These are phyloP conservation scores for Crithidia thermophila DNA, from an alignment of 208 protist species.

Conservation along the genomic window DNA sequence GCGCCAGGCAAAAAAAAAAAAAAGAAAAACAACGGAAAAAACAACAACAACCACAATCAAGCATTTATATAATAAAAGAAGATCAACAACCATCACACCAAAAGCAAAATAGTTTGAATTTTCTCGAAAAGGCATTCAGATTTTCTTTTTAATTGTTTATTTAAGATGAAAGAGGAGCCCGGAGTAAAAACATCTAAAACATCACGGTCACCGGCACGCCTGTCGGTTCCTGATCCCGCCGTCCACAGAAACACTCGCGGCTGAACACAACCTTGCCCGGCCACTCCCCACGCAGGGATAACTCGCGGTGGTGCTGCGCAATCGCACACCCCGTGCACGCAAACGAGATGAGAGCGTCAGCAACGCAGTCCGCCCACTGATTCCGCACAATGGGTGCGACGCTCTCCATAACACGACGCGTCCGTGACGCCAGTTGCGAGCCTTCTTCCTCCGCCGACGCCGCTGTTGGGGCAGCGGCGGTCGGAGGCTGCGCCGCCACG, in stretches of 20 bases:
- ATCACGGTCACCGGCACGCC: not conserved
- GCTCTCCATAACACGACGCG: too few species aligned
- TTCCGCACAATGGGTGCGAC: too few species aligned
- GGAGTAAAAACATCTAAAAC: too few species aligned
- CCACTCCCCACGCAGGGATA: slow-evolving; percentile 39
- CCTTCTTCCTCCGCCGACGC: not conserved
- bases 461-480: too few species aligned
- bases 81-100: not conserved
- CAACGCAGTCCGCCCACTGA: not conserved
- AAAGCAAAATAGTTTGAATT: not conserved
- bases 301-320: slow-evolving; percentile 51
- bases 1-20: not conserved
- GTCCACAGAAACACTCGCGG: slow-evolving; percentile 4
- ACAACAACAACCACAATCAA: not conserved
- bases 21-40: not conserved
- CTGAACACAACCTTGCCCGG: slow-evolving; percentile 34
- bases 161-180: too few species aligned
- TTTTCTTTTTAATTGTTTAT: too few species aligned
- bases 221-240: slow-evolving; percentile 1
- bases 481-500: too few species aligned
- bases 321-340: slow-evolving; percentile 36
- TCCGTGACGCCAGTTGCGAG: too few species aligned
- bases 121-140: not conserved
- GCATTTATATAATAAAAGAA: not conserved
- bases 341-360: slow-evolving; percentile 19